phyloP scores from a whole-genome alignment of 495 filamentous ascomycete species.

The Aspergillus panamensis region DNA sequence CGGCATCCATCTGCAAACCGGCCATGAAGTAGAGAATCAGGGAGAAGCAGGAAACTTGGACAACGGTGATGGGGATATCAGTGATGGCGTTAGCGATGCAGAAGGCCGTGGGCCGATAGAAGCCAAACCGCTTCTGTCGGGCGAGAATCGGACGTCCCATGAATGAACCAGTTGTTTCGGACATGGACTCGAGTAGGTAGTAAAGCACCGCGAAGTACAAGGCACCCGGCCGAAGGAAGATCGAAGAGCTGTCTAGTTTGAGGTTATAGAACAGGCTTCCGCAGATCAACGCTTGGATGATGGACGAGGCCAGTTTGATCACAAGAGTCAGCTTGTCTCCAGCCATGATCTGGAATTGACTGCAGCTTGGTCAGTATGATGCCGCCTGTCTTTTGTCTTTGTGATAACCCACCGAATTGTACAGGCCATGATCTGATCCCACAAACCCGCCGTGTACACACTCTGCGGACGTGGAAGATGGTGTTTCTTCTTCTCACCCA shows the following conservation, averaged over 20 bases:
- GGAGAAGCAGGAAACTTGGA: slow-evolving; percentile 66
- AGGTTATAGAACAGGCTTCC: slow-evolving; percentile 45
- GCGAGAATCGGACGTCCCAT: slow-evolving; percentile 44
- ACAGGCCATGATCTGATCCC: slow-evolving; percentile 55
- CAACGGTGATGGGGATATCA: slow-evolving; percentile 64
- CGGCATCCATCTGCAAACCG: slow-evolving; percentile 60
- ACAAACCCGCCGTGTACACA: slow-evolving; percentile 54
- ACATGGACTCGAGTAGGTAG: slow-evolving; percentile 38
- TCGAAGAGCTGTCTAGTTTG: slow-evolving; percentile 34
- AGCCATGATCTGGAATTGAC: slow-evolving; percentile 39
- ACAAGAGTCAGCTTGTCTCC: slow-evolving; percentile 37
- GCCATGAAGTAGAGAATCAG: slow-evolving; percentile 81
- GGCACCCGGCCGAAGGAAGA: slow-evolving; percentile 40
- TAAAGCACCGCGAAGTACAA: slow-evolving; percentile 41
- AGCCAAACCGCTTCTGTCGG: slow-evolving; percentile 55
- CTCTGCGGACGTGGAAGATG: slow-evolving; percentile 39
- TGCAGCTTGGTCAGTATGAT: background rate
- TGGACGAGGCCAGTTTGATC: slow-evolving; percentile 32
- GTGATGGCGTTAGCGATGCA: slow-evolving; percentile 78
- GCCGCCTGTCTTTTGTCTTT: too few relatives aligned
- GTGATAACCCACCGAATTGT: slow-evolving; percentile 34
- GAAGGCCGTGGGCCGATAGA: slow-evolving; percentile 74
- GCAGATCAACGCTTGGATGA: slow-evolving; percentile 39
- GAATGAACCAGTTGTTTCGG: slow-evolving; percentile 38
- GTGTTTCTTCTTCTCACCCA: slow-evolving; percentile 52